These are phyloP conservation scores for Penicillium decumbens DNA, from an alignment of 2,329 filamentous ascomycete genomes.

Conservation along the genomic window DNA sequence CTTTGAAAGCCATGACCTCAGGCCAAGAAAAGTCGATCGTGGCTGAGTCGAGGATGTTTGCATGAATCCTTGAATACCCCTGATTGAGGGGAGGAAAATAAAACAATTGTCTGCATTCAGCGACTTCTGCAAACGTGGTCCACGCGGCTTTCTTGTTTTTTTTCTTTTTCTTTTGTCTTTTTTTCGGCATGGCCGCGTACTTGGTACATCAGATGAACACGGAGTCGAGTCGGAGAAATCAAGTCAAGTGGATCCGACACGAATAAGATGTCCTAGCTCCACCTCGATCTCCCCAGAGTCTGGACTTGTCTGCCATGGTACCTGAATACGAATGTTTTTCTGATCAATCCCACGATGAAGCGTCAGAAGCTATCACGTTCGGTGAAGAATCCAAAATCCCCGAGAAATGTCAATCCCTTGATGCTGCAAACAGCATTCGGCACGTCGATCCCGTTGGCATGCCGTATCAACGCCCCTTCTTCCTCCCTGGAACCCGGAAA, in stretches of 20 bases:
- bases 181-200: constrained; percentile 4
- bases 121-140: constrained; percentile 12
- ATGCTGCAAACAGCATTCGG: constrained; percentile 16
- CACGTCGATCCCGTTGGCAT: constrained; percentile 21
- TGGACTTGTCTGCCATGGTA: not conserved
- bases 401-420: constrained; percentile 14
- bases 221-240: not conserved
- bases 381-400: constrained; percentile 4
- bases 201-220: not conserved
- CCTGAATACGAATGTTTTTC: not conserved
- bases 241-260: not conserved
- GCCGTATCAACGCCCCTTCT: constrained; percentile 19
- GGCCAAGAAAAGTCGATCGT: constrained; percentile 3
- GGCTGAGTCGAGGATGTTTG: constrained; percentile 10
- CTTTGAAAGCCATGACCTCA: constrained; percentile 1
- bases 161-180: not conserved
- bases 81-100: not conserved
- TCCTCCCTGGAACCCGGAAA: constrained; percentile 7
- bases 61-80: not conserved
- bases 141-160: not conserved
- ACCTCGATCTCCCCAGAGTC: not conserved
- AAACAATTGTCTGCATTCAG: constrained; percentile 9
- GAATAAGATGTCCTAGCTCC: not conserved
- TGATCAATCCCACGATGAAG: not conserved
- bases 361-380: not conserved